Evolutionary conservation across 78 protist genomes (phyloP).

Genomic region (Pelomyxa schiedti): DNA sequence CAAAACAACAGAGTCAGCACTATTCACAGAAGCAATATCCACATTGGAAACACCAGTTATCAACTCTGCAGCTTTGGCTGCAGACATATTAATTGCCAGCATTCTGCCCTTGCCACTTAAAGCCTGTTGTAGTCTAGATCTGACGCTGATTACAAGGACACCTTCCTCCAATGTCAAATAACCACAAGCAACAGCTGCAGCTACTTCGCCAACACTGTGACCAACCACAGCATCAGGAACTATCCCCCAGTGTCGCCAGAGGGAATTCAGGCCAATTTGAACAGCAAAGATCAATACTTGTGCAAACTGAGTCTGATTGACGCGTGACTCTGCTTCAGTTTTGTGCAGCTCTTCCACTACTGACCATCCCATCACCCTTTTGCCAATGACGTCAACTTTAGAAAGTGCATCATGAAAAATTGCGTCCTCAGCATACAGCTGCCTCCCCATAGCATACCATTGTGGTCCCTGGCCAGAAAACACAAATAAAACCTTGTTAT

Average conservation of each 20-base stretch:
- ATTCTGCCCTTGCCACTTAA: slow-evolving; percentile 32
- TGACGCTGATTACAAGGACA: slow-evolving; percentile 9
- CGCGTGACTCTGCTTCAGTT: not conserved
- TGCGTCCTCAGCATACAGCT: not conserved
- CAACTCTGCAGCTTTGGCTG: not conserved
- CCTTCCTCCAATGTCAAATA: slow-evolving; percentile 20
- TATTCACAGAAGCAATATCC: not conserved
- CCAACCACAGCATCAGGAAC: slow-evolving; percentile 25
- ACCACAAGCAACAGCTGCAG: slow-evolving; percentile 15
- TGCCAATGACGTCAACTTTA: not conserved
- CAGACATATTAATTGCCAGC: slow-evolving; percentile 15
- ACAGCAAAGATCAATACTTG: slow-evolving; percentile 25
- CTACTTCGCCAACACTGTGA: slow-evolving; percentile 43
- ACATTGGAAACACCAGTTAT: not conserved
- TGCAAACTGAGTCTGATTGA: not conserved
- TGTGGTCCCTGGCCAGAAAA: slow-evolving; percentile 34
- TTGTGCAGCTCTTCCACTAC: not conserved
- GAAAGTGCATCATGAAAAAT: not conserved
- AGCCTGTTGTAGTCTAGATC: slow-evolving; percentile 10
- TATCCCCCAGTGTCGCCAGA: slow-evolving; percentile 20
- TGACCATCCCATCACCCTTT: not conserved
- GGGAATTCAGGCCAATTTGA: slow-evolving; percentile 14
- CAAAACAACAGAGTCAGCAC: not conserved
- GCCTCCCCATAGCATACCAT: not conserved
- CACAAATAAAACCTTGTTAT: not conserved